Percentiles rank a stretch among this genome's conserved stretches.
Conservation (phyloP, 108 stramenopile species). For the Aurantiochytrium sp. region DNA sequence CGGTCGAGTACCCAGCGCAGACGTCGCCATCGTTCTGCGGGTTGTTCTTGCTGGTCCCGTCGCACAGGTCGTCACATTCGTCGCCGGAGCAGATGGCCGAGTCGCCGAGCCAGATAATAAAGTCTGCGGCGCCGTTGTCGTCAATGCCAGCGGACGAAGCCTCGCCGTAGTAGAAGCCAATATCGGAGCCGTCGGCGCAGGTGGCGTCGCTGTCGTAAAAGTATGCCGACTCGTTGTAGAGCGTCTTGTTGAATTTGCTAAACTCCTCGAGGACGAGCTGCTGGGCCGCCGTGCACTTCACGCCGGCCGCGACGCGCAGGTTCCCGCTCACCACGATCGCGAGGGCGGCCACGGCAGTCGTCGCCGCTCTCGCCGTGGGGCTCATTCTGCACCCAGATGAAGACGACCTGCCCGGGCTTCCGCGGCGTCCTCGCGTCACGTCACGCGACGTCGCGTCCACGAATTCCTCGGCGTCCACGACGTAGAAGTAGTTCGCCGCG, state of each 20-base stretch:
- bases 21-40: not conserved
- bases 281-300: not conserved
- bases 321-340: no score
- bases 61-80: conserved; percentile 19
- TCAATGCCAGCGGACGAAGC: not conserved
- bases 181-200: not conserved
- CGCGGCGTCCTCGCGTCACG: no score
- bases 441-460: no score
- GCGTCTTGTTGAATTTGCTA: not conserved
- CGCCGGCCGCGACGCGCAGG: no score
- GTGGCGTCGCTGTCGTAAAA: not conserved
- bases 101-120: conserved; percentile 15
- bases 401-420: no score
- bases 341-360: no score
- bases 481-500: no score
- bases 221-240: not conserved
- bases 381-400: no score
- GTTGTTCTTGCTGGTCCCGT: not conserved
- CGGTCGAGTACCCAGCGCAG: not conserved
- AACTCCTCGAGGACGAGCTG: not conserved
- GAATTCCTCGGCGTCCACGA: no score
- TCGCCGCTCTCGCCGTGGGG: no score
- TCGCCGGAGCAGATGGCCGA: conserved; percentile 3
- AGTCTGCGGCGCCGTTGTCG: not conserved
- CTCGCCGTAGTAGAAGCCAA: not conserved